Conservation (phyloP, 2,329 filamentous ascomycete species). For the Fusarium sp. region DNA sequence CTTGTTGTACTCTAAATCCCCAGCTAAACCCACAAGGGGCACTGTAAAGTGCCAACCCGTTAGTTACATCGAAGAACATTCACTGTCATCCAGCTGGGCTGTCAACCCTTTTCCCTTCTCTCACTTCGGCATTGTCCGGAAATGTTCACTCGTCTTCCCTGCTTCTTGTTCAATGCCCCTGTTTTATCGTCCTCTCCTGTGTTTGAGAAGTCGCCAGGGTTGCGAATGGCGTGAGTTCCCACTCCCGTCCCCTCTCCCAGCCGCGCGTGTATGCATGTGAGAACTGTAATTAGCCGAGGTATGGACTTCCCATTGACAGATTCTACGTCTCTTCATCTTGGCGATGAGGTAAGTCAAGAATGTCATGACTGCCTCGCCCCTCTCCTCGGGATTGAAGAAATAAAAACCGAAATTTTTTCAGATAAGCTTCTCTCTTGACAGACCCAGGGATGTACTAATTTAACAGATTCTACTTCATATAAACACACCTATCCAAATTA, state of each 20-base stretch:
- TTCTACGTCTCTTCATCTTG: neutral
- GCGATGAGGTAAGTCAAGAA: neutral
- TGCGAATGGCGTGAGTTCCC: constrained; percentile 24
- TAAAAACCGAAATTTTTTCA: neutral
- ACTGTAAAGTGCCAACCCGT: neutral
- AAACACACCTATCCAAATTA: no score
- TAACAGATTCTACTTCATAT: no score
- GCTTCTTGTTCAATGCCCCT: constrained; percentile 11
- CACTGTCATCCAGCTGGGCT: neutral
- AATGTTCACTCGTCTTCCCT: constrained; percentile 1
- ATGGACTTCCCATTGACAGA: neutral
- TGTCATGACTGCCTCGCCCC: neutral
- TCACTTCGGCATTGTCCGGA: constrained; percentile 2
- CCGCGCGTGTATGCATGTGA: constrained; percentile 43
- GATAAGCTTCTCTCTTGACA: no score
- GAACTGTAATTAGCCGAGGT: constrained; percentile 34
- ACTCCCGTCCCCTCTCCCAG: constrained; percentile 19
- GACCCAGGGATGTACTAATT: no score
- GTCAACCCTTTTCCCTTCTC: neutral
- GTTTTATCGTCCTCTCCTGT: constrained; percentile 13
- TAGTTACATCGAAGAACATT: neutral
- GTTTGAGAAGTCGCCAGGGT: constrained; percentile 32
- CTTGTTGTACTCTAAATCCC: no score
- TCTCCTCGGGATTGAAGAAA: no score
- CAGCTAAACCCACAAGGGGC: no score